Percentiles rank a stretch among this genome's conserved stretches.
Evolutionary conservation across 1,284 basidiomycete species (phyloP).

Genomic region (Athelia psychrophila): DNA sequence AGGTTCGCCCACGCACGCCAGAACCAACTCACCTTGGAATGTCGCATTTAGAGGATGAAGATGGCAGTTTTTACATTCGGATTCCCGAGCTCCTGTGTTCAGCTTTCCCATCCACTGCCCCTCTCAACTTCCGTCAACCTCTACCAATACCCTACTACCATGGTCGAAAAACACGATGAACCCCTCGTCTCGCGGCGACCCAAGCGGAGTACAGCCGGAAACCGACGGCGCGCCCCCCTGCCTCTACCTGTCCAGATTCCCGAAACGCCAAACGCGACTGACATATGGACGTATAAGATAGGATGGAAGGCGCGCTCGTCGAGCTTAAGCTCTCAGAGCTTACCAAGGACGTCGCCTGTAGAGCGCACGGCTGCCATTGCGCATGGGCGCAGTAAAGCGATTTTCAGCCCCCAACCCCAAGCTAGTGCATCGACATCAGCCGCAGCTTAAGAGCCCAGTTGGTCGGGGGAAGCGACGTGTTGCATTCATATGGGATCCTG

Average conservation of each 20-base stretch:
- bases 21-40: too few species aligned
- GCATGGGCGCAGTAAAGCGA: slow-evolving; percentile 58
- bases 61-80: too few species aligned
- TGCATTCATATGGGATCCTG: slow-evolving; percentile 42
- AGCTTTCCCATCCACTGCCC: too few species aligned
- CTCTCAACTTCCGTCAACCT: too few species aligned
- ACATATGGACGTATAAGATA: slow-evolving; percentile 22
- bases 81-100: too few species aligned
- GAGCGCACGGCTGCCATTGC: slow-evolving; percentile 64
- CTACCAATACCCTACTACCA: too few species aligned
- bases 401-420: slow-evolving; percentile 66
- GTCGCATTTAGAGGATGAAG: too few species aligned
- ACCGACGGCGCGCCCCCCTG: slow-evolving; percentile 44
- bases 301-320: slow-evolving; percentile 73
- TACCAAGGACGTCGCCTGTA: slow-evolving; percentile 48
- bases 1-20: too few species aligned
- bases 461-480: slow-evolving; percentile 41
- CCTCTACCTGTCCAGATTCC: slow-evolving; percentile 1
- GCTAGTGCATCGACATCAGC: slow-evolving; percentile 17
- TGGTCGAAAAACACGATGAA: slow-evolving; percentile 26
- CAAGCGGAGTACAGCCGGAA: slow-evolving; percentile 70
- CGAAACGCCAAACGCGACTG: neutral
- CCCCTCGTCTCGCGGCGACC: slow-evolving; percentile 56
- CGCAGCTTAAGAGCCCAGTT: too few species aligned
- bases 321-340: slow-evolving; percentile 61